Percentiles rank a stretch among this genome's conserved stretches.
Evolutionary conservation across 1,284 basidiomycete species (phyloP).

Genomic region (Trichosporon ovoides): DNA sequence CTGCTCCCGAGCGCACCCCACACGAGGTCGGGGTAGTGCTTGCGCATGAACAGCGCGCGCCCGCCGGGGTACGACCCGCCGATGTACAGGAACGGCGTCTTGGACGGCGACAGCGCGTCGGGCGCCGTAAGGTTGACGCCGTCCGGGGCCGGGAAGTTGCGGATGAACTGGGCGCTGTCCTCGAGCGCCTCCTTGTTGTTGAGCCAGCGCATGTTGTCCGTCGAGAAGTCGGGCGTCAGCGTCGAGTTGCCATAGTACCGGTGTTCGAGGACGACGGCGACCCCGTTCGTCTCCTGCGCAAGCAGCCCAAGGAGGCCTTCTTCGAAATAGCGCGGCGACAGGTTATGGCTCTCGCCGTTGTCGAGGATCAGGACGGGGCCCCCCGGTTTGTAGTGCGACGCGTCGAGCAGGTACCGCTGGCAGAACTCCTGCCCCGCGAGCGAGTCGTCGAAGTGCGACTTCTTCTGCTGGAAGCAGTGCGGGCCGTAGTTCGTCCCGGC

Average conservation of each 20-base stretch:
- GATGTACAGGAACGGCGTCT: slow-evolving; percentile 86
- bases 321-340: slow-evolving; percentile 16
- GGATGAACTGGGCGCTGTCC: slow-evolving; percentile 88
- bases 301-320: slow-evolving; percentile 76
- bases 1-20: slow-evolving; percentile 90
- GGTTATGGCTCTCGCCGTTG: slow-evolving; percentile 65
- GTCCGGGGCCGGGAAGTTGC: slow-evolving; percentile 61
- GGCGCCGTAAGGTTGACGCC: slow-evolving; percentile 62
- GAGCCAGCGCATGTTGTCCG: slow-evolving; percentile 73
- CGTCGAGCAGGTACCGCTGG: slow-evolving; percentile 73
- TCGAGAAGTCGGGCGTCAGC: slow-evolving; percentile 62
- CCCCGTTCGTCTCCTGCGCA: slow-evolving; percentile 71
- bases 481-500: slow-evolving; percentile 26
- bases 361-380: slow-evolving; percentile 75
- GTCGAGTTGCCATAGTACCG: slow-evolving; percentile 65
- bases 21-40: slow-evolving; percentile 67
- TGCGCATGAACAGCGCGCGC: slow-evolving; percentile 85
- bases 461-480: slow-evolving; percentile 69
- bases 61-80: slow-evolving; percentile 80
- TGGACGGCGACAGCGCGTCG: slow-evolving; percentile 52
- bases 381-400: slow-evolving; percentile 66
- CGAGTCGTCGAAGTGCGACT: slow-evolving; percentile 60
- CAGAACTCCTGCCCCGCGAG: slow-evolving; percentile 46
- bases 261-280: slow-evolving; percentile 80
- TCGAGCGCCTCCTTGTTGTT: slow-evolving; percentile 82